Base-by-base conservation (phyloP, 176 grass and related monocot species). In the Triticum urartu region DNA sequence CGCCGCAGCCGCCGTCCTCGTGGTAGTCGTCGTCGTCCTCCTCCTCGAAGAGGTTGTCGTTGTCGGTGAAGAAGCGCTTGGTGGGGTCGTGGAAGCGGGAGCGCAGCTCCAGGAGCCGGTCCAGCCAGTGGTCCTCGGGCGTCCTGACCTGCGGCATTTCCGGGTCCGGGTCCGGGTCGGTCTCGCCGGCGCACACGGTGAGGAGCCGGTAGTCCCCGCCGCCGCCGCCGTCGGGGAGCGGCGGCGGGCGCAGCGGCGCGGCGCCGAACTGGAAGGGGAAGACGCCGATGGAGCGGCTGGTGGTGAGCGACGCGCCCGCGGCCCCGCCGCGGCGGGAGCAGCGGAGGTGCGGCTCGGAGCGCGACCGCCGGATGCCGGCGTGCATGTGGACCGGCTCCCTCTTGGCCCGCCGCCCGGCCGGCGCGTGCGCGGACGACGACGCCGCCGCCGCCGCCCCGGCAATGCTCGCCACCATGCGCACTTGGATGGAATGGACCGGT, bases 91-190 rank as follows among this genome's bases (percentile, higher is more conserved):
- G 91, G 84, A 92, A 96, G 36, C 90, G 88, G 25, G 88, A 88
- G 5, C 93, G 84, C 47, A 98, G 80, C 90, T 98, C 95, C 50
- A 92, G 86, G 20, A 98, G 80, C 9, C 93, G 91, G 8, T 95
- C 89, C 28, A 91, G 71, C 97, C 97, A 99, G 87, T 90, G 95
- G 17, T 83, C 81, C 61, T 91, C 89, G 59, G 63, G 68, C 38
- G 67, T 38, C 76, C 78, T 40, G 0, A 25, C 84, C 45, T 24
- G 33, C 62, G 62, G 80, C 78, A 81, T 86, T 82, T 35, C 72
- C 25, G 61, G 79, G 64, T 6, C 72, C 35, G 64, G 75, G 63
- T 7, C 72, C 17, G 79, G 34, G 35, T 84, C 92, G 64, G 68
- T 34, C 18, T 86, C 86, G 33, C 78, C 90, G 24, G 76, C 68